Conservation (phyloP, 192 early-diverging fungal species). For the Coemansia sp. region DNA sequence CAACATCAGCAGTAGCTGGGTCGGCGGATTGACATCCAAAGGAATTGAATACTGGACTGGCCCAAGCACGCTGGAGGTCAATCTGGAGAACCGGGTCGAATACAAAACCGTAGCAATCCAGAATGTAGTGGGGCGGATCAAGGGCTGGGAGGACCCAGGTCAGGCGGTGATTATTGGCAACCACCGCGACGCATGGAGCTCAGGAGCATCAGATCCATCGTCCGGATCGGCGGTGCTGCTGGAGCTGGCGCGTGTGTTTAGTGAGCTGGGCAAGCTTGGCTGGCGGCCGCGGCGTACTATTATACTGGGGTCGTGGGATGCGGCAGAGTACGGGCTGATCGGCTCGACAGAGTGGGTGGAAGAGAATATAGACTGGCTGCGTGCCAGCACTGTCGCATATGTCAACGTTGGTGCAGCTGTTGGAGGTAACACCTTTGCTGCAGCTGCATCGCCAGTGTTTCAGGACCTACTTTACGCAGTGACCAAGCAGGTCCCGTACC, state of each 20-base stretch:
- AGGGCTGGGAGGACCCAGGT: slow-evolving; percentile 55
- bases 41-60: slow-evolving; percentile 59
- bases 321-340: slow-evolving; percentile 62
- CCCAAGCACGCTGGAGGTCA: slow-evolving; percentile 47
- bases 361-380: slow-evolving; percentile 56
- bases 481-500: slow-evolving; percentile 51
- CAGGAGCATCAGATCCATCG: slow-evolving; percentile 63
- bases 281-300: slow-evolving; percentile 65
- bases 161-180: slow-evolving; percentile 59
- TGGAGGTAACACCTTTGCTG: slow-evolving; percentile 49
- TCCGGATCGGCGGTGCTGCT: slow-evolving; percentile 62
- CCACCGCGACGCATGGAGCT: slow-evolving; percentile 67
- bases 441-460: slow-evolving; percentile 54
- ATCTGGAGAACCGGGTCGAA: slow-evolving; percentile 56
- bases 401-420: slow-evolving; percentile 62
- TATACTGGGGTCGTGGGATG: slow-evolving; percentile 65
- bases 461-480: slow-evolving; percentile 50
- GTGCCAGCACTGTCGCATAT: slow-evolving; percentile 55
- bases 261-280: slow-evolving; percentile 56
- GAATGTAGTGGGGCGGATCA: slow-evolving; percentile 63
- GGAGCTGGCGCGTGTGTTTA: slow-evolving; percentile 55
- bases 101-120: slow-evolving; percentile 55
- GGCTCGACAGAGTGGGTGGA: slow-evolving; percentile 71
- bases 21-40: slow-evolving; percentile 51
- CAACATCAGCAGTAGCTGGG: slow-evolving; percentile 43